Base-by-base conservation (phyloP, 2,329 filamentous ascomycete genomes). In the Venturia nashicola region DNA sequence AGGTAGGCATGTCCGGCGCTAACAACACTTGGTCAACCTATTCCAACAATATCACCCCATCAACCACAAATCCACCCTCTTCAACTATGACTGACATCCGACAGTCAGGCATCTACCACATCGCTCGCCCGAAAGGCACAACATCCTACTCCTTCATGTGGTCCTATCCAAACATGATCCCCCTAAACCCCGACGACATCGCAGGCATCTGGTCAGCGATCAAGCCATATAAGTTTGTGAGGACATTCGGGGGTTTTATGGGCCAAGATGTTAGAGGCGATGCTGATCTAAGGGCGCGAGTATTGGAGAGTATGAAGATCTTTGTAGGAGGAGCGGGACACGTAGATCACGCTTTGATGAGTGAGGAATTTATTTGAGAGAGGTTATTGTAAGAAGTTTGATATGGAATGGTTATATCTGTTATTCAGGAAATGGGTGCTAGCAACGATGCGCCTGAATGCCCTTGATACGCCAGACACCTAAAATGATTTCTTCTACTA, bases 271-370 rank as follows among this genome's bases (percentile, higher is more conserved):
- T 91, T 2, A 76, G 80, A 65, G 42, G 46, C 5, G 74, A 75
- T 59, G 68, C 69, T 5, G 75, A 79, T 67, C 77, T 90, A 63
- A 91, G 88, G 77, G 71, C 72, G 65, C 81, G 87, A 67, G 80
- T 93, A 34, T 69, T 91, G 70, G 83, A 90, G 65, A 92, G 89
- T 71, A 90, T 90, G 81, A 83, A 90, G 77, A 88, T 90, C 23
- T 88, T 91, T 70, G 77, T 86, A 2, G 77, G 71, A 67, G 76
- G 74, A 27, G 80, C 80, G 70, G 83, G 83, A 0, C 76, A 80
- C 68, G 23, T 3, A 7, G 39, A 59, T 8, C 44, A 55, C 40
- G 34, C 12, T 14, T n/a, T 63, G n/a, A 23, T 61, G 20, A 51
- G 51, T 23, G 48, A 63, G 48, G 54, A 27, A 12, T 27, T 51